Evolutionary conservation across 2,329 filamentous ascomycete species (phyloP), one percentile per base, ranked within the genome.

Genomic region (Aureobasidium sp.): DNA sequence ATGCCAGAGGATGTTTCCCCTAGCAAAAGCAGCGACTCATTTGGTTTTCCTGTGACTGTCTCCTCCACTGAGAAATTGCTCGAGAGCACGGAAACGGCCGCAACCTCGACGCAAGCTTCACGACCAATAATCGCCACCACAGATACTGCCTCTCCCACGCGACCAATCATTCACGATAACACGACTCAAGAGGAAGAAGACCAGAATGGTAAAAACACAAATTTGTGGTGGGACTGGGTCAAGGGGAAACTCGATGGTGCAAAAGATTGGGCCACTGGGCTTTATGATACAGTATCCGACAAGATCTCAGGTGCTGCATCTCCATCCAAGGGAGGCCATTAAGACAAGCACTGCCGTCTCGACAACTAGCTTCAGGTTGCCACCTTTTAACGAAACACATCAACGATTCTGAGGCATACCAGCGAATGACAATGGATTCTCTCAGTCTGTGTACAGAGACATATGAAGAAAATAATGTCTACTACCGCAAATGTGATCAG

Each of bases 221-320:
- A 55, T 3, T 48, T 57, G 4, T 67, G 64, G 64, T 61, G 60
- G 57, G 58, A 62, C 7, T 68, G 66, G 66, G 59, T 66, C 10
- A 60, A 60, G 40, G 60, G 56, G 1, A 66, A 65, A 55, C 51
- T 67, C 22, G 58, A 66, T 6, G 58, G 58, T 25, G 57, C 61
- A 22, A 68, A 66, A 55, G 58, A 59, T n/a, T 68, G 66, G 66
- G 63, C 61, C 17, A 56, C 56, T 5, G 60, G 55, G 7, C 37
- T 63, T 5, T 60, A 65, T 38, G 52, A 50, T 16, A 53, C 51
- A 6, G 45, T 52, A 14, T 51, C 48, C 27, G 48, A 51, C 37
- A 51, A 51, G 19, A 32, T 51, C 10, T 48, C 44, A 16, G 32
- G 32, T 8, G 29, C 41, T 27, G 44, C 30, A 35, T 2, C 44